phyloP scores from a whole-genome alignment of 768 basidiomycete genomes.

The Cystofilobasidium capitatum region DNA sequence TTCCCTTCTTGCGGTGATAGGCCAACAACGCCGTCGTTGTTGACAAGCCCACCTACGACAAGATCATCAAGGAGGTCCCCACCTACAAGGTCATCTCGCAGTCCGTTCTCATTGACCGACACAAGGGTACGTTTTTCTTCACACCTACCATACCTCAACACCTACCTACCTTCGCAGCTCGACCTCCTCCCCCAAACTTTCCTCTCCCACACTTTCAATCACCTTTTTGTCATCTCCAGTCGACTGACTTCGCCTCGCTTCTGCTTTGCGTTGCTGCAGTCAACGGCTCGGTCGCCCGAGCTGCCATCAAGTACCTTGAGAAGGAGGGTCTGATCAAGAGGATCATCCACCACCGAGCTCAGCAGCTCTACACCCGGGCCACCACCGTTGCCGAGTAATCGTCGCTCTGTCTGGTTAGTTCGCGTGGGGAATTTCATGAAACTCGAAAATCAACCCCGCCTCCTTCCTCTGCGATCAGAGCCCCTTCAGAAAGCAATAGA shows the following conservation, averaged over 20 bases:
- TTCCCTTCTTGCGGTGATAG: background rate
- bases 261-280: conserved; percentile 39
- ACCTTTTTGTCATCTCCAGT: background rate
- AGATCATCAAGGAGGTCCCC: conserved; percentile 91
- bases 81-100: conserved; percentile 98
- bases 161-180: no score
- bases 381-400: conserved; percentile 36
- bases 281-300: conserved; percentile 85
- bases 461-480: background rate
- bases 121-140: conserved; percentile 47
- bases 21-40: conserved; percentile 90
- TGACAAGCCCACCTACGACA: conserved; percentile 67
- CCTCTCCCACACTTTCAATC: no score
- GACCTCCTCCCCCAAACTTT: no score
- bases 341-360: conserved; percentile 88
- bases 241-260: background rate
- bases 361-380: conserved; percentile 72
- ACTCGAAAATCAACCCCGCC: background rate
- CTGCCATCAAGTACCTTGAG: conserved; percentile 84
- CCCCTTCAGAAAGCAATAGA: background rate
- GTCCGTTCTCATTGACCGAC: conserved; percentile 90
- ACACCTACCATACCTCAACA: background rate
- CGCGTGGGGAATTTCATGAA: background rate
- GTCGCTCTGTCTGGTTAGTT: no score
- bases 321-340: conserved; percentile 89